Evolutionary conservation across 768 basidiomycete species (phyloP), one percentile per base, ranked within the genome.

Genomic region (Psilocybe cyanescens): DNA sequence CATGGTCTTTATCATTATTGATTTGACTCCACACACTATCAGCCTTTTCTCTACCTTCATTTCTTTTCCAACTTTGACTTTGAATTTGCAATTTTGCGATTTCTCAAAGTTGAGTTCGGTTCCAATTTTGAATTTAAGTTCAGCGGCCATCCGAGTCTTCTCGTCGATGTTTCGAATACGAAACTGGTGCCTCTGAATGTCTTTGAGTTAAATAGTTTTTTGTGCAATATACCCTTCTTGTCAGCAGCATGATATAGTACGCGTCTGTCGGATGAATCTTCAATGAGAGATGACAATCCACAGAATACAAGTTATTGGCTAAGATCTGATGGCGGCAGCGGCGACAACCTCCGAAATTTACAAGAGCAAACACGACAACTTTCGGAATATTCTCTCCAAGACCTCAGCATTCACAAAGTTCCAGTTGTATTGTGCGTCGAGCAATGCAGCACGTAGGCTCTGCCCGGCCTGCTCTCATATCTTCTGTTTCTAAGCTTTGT

Each of bases 291-390:
- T 24, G 24, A 24, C 24, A 24, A 24, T 24, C 24, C 24, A 24
- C 24, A 24, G 24, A 24, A 24, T 24, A 24, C 24, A 24, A 24
- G 24, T 24, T 2, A 24, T 24, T 24, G 24, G 24, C 24, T 0
- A 24, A 24, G 24, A 24, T 24, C 24, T 24, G 6, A 30, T 50
- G 4, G 41, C n/a, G 14, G 53, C 24, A 50, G 17, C 61, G 57
- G 17, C 51, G 44, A 48, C 47, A 61, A 57, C 62, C 60, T 33
- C 65, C 65, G 67, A 64, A 60, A 61, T 14, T 65, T 29, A 65
- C 65, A 70, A 46, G 33, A 24, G 39, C 69, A 68, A 67, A 67
- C 52, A 67, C 56, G 16, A 63, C 44, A 48, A 59, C 49, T 59
- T 62, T 59, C 57, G 39, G 55, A 50, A 46, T 52, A 58, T 59